Evolutionary conservation across 2,329 filamentous ascomycete species (phyloP), one percentile per base, ranked within the genome.

Genomic region (Aspergillus chevalieri): DNA sequence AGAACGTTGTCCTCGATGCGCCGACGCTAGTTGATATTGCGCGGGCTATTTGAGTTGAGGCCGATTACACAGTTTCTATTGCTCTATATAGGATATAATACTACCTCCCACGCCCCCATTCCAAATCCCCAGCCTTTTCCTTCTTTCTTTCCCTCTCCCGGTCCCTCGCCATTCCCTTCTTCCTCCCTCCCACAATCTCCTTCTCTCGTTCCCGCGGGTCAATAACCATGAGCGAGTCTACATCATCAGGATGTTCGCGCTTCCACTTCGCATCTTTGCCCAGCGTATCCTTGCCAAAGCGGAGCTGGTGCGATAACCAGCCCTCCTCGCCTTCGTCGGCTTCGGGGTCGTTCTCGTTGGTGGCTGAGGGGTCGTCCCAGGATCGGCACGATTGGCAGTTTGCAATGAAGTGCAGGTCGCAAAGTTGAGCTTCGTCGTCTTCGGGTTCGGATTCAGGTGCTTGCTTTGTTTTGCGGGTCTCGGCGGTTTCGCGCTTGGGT

Each of bases 351-450:
- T 80, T 57, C 1, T 41, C 53, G 10, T 77, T 79, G 3, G 47
- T 56, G 6, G 51, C 43, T 4, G 57, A 49, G 7, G 61, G 54
- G 43, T 84, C 79, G 62, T 94, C 87, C 89, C 91, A 95, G 0
- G 85, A 81, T 51, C 82, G 83, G 68, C 93, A 97, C 42, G 89
- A 95, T 65, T 95, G 89, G 68, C 93, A 98, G 61, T 94, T 88
- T 44, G 87, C 87, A 55, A 98, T 94, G 68, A 97, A 98, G 67
- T 98, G 93, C 33, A 98, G 73, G 66, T 97, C 93, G 64, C 93
- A 98, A 3, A 94, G 77, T 45, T 79, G 79, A 2, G 83, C 84
- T 65, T 94, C 89, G 36, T 86, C 84, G 15, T 78, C 77, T 15
- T 61, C 51, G 10, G 55, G 43, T 26, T 44, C 24, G 47, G 50